Evolutionary conservation across 2,329 filamentous ascomycete species (phyloP).

Genomic region (Verticillium dahliae): DNA sequence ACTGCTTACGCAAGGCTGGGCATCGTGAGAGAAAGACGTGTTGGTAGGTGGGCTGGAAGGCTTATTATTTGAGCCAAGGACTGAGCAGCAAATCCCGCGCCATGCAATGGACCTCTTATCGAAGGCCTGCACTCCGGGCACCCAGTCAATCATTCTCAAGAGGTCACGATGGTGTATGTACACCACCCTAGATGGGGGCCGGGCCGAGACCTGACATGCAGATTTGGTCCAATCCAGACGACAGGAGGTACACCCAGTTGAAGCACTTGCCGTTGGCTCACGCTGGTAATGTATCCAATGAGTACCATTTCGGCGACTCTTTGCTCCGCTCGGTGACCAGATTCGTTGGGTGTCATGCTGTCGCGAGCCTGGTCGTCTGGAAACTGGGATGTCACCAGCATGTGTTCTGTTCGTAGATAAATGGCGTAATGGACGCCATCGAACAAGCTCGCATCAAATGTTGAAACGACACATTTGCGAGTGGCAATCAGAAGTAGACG

Average conservation of each 20-base stretch:
- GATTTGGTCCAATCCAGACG: neutral
- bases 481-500: too few relatives aligned
- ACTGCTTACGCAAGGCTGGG: neutral
- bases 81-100: neutral
- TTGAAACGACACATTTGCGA: too few relatives aligned
- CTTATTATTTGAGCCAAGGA: neutral
- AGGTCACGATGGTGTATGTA: neutral
- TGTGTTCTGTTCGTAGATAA: neutral
- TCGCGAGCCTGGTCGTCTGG: neutral
- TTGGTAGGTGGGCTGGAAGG: neutral
- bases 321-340: neutral
- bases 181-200: neutral
- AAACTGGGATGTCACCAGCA: neutral
- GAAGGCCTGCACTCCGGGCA: neutral
- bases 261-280: neutral
- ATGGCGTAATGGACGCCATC: too few relatives aligned
- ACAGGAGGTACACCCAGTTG: neutral
- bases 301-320: neutral
- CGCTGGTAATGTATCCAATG: neutral
- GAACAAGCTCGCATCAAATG: too few relatives aligned
- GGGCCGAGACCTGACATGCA: neutral
- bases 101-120: neutral
- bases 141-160: neutral
- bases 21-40: conserved; percentile 10
- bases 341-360: neutral